Percentiles rank a stretch among this genome's conserved stretches.
Evolutionary conservation across 345 rosid genomes (phyloP).

Genomic region (Brassica juncea): DNA sequence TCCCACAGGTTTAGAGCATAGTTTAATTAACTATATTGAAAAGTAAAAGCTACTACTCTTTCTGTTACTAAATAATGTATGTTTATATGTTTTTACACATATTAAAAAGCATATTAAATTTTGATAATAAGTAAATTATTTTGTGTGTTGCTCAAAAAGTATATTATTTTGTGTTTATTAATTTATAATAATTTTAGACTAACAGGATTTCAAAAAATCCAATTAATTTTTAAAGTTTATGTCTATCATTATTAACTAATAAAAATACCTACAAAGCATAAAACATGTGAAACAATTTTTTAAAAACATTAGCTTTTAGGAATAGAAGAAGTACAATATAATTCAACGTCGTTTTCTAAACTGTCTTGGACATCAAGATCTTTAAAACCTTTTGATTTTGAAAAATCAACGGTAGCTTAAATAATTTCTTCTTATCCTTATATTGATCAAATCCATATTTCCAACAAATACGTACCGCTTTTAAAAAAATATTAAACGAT

Average conservation of each 20-base stretch:
- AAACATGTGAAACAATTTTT: neutral
- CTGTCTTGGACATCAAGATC: neutral
- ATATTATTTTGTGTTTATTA: neutral
- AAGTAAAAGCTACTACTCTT: neutral
- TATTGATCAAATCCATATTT: neutral
- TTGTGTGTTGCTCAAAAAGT: too few relatives aligned
- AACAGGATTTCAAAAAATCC: too few relatives aligned
- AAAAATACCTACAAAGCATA: neutral
- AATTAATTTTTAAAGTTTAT: too few relatives aligned
- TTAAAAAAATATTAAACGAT: neutral
- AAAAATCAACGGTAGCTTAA: neutral
- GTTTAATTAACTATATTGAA: neutral
- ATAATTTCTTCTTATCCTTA: neutral
- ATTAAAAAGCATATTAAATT: too few relatives aligned
- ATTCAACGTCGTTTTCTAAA: neutral
- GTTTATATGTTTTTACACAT: too few relatives aligned
- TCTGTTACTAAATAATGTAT: too few relatives aligned
- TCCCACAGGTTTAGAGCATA: slow-evolving; percentile 15
- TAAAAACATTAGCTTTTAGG: neutral
- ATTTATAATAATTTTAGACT: neutral
- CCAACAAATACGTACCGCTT: neutral
- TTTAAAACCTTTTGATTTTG: neutral
- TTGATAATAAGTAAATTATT: too few relatives aligned
- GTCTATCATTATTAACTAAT: neutral
- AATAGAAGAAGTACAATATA: neutral